Percentiles rank a stretch among this genome's conserved stretches.
Evolutionary conservation across 768 basidiomycete species (phyloP).

Genomic region (Clavaria fumosa): DNA sequence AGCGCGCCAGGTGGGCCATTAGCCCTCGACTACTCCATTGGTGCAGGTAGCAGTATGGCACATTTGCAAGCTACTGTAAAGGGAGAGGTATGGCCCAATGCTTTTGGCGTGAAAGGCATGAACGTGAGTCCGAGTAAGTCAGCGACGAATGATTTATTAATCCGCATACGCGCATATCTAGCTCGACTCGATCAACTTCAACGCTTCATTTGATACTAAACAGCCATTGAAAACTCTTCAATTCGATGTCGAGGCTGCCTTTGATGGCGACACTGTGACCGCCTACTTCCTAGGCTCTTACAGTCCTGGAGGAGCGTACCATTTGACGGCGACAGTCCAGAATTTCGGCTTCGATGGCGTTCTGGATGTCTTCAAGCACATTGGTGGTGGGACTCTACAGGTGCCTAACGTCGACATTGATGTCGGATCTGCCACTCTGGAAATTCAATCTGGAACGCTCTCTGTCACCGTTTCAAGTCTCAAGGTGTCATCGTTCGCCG

Average conservation of each 20-base stretch:
- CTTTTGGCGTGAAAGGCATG: constrained; percentile 5
- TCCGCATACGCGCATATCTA: background rate
- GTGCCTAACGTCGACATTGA: constrained; percentile 2
- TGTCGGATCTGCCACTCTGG: constrained; percentile 4
- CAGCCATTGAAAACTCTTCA: constrained; percentile 1
- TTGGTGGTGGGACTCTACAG: background rate
- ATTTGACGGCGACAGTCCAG: constrained; percentile 1
- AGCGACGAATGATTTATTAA: background rate
- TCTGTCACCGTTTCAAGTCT: background rate
- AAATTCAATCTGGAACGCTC: constrained; percentile 1
- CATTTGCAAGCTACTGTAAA: background rate
- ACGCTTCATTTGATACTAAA: background rate
- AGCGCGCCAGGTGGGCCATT: background rate
- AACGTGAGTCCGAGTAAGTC: constrained; percentile 1
- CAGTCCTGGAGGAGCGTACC: background rate
- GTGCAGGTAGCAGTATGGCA: background rate
- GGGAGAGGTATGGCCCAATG: constrained; percentile 3
- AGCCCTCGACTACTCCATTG: background rate
- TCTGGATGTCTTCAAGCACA: constrained; percentile 3
- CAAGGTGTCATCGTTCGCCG: background rate
- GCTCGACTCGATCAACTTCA: background rate
- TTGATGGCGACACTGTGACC: background rate
- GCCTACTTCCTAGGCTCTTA: constrained; percentile 1
- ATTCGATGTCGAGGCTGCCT: constrained; percentile 1
- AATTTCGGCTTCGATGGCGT: constrained; percentile 3